These are phyloP conservation scores for Fusarium sp. DNA, from an alignment of 2,329 filamentous ascomycete species.

Conservation along the genomic window DNA sequence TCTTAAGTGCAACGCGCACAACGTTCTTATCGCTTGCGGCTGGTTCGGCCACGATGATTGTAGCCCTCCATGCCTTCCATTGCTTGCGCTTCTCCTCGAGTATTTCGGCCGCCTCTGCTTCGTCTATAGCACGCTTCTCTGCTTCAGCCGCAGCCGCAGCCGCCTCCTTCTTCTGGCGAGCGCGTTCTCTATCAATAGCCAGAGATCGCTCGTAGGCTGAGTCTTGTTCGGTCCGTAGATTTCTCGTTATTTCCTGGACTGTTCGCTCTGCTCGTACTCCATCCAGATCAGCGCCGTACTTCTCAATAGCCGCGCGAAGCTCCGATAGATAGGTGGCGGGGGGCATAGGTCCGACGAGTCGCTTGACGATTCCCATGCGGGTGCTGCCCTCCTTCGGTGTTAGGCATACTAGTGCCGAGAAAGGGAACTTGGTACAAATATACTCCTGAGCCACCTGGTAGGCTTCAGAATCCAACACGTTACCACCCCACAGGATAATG, in stretches of 20 bases:
- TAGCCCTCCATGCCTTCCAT: conserved; percentile 86
- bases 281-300: conserved; percentile 81
- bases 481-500: conserved; percentile 92
- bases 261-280: conserved; percentile 80
- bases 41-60: conserved; percentile 77
- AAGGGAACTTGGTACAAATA: conserved; percentile 92
- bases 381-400: conserved; percentile 87
- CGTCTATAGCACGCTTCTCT: conserved; percentile 70
- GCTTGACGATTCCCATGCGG: conserved; percentile 90
- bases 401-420: conserved; percentile 86
- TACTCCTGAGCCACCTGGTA: conserved; percentile 93
- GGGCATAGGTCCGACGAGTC: conserved; percentile 79
- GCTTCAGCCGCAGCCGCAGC: conserved; percentile 78
- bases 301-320: conserved; percentile 78
- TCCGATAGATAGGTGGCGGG: conserved; percentile 80
- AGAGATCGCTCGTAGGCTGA: conserved; percentile 93
- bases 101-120: conserved; percentile 71
- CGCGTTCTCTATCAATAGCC: conserved; percentile 87
- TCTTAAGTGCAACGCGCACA: conserved; percentile 78
- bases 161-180: conserved; percentile 80
- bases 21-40: conserved; percentile 71
- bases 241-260: conserved; percentile 85
- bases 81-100: conserved; percentile 64
- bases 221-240: conserved; percentile 88
- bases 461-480: conserved; percentile 91